Evolutionary conservation across 2,329 filamentous ascomycete species (phyloP), one percentile per base, ranked within the genome.

Genomic region (Immersiporthe knoxdaviesiana): DNA sequence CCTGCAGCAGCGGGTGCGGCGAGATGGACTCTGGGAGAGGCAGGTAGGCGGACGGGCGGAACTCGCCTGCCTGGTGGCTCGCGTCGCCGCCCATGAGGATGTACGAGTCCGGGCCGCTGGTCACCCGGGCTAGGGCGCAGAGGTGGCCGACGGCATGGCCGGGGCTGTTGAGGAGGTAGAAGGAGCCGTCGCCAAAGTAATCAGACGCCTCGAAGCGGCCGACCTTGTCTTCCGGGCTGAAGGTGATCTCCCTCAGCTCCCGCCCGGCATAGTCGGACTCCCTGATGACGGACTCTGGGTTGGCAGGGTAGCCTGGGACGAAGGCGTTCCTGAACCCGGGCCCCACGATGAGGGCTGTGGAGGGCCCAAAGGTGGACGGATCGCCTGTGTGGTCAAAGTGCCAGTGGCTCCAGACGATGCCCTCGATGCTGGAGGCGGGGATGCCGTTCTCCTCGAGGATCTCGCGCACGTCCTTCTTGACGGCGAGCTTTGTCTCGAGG

Each of bases 61-160:
- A 74, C 60, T 76, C 74, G 54, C 81, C 80, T 5, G 74, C 74
- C 67, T 80, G 80, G 73, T 84, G 81, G 35, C 79, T 80, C n/a
- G 77, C 75, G 69, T 85, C 82, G 5, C 77, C 82, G 4, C 79
- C 81, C 71, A 84, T 76, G 60, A 84, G 78, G 12, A 84, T 73
- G 68, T 82, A 84, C 1, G 78, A 78, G 47, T 75, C 74, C 1
- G 74, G 67, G 3, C 70, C 66, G 1, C 71, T 68, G 0, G 78
- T 81, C 8, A 79, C 78, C 6, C 81, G 75, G 2, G 79, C 82
- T 2, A 84, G 74, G 4, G 71, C 81, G 65, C 75, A 78, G 21
- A 67, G 56, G 21, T 67, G 65, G 10, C 65, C 65, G 21, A 67
- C 16, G n/a, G 65, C 65, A 32, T 67, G 65, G 18, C 65, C 65